Conservation (phyloP, 148 eudicot genomes). For the Rhododendron vialii region DNA sequence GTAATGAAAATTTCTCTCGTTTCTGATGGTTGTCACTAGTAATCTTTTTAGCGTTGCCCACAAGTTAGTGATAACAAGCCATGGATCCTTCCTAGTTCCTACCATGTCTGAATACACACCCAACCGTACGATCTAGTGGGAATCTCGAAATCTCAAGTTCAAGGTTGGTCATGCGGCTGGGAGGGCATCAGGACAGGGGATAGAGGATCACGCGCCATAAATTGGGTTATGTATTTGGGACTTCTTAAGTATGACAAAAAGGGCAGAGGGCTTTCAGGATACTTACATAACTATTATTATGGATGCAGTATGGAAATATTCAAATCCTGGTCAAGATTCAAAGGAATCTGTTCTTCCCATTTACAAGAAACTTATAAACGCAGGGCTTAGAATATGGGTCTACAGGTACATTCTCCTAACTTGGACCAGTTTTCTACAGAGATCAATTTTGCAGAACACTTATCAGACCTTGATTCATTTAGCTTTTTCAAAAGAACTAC, state of each 20-base stretch:
- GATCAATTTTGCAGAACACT: background rate
- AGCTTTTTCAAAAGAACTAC: background rate
- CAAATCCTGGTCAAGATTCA: slow-evolving; percentile 47
- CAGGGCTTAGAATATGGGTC: slow-evolving; percentile 85
- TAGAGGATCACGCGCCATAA: background rate
- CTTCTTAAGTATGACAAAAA: background rate
- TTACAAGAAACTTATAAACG: slow-evolving; percentile 70
- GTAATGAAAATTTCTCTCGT: slow-evolving; percentile 27
- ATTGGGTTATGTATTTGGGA: background rate
- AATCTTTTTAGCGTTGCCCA: background rate
- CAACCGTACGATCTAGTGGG: background rate
- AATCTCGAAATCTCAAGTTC: background rate
- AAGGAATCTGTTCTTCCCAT: slow-evolving; percentile 79
- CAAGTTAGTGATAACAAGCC: background rate
- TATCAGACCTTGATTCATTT: background rate
- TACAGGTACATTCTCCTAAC: slow-evolving; percentile 52
- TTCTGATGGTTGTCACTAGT: background rate
- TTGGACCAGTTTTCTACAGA: background rate
- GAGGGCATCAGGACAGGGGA: background rate
- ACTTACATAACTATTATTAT: background rate
- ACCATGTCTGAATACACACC: background rate
- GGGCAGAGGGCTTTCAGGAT: background rate
- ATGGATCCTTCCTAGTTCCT: background rate
- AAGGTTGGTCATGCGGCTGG: background rate
- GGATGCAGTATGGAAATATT: slow-evolving; percentile 58